A percentile compares a stretch with the other conserved stretches of the same genome.
Evolutionary conservation across 169 alveolate genomes (phyloP).

Genomic region (Pseudocohnilembus persalinus): DNA sequence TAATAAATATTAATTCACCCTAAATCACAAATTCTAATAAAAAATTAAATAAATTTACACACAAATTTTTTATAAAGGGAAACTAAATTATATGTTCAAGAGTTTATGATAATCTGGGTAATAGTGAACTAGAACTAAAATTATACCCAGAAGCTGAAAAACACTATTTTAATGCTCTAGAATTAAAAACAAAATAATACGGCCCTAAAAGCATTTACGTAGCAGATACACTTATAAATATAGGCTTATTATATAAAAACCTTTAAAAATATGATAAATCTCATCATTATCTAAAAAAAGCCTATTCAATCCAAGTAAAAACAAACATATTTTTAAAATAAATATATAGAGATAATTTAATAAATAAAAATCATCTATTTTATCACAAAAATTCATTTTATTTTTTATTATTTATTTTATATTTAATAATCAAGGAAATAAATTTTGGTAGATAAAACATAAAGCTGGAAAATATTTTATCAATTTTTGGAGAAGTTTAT

Average conservation of each 20-base stretch:
- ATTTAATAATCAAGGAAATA: background rate
- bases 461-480: background rate
- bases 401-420: too few relatives aligned
- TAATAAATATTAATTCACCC: too few relatives aligned
- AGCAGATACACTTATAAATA: background rate
- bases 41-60: too few relatives aligned
- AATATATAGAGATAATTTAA: too few relatives aligned
- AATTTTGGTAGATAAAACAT: background rate
- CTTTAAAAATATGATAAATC: background rate
- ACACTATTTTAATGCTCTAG: background rate
- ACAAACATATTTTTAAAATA: too few relatives aligned
- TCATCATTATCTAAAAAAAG: background rate
- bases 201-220: background rate
- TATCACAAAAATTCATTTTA: too few relatives aligned
- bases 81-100: too few relatives aligned
- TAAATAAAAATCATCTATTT: too few relatives aligned
- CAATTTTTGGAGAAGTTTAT: background rate
- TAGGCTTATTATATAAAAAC: background rate
- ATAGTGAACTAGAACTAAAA: background rate
- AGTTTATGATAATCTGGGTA: background rate
- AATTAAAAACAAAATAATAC: background rate
- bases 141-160: background rate
- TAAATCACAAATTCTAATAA: too few relatives aligned
- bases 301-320: background rate
- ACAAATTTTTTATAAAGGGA: background rate